Conservation (phyloP, 106 monocot genomes). For the Narthecium ossifragum region DNA sequence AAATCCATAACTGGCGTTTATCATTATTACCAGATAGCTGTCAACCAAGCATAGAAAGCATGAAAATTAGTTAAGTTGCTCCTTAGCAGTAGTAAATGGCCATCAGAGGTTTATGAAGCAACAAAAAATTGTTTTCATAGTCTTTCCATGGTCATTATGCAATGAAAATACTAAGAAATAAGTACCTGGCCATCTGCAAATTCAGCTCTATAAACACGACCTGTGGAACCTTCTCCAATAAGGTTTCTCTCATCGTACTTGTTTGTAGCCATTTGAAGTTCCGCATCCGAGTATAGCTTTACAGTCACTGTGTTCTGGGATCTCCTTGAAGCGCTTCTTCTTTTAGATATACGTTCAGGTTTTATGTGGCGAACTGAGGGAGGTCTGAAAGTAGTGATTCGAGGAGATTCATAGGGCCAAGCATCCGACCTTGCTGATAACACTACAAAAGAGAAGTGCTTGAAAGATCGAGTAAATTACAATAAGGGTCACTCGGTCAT, state of each 20-base stretch:
- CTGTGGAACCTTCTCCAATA: conserved; percentile 45
- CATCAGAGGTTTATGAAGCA: no score
- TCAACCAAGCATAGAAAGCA: no score
- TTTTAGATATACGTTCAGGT: conserved; percentile 23
- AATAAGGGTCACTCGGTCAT: no score
- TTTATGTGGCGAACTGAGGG: conserved; percentile 18
- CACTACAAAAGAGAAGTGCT: conserved; percentile 14
- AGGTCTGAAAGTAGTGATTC: not conserved
- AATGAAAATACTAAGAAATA: no score
- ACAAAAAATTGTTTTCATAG: no score
- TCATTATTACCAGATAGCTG: no score
- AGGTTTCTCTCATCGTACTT: conserved; percentile 34
- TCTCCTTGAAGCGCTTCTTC: conserved; percentile 32
- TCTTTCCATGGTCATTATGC: no score
- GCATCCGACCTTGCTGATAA: conserved; percentile 10
- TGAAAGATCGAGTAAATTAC: no score
- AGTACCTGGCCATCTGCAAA: conserved; percentile 62
- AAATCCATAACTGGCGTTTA: no score
- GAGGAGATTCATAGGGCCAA: conserved; percentile 9
- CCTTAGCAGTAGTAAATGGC: no score
- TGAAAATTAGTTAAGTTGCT: no score
- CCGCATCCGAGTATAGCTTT: conserved; percentile 43
- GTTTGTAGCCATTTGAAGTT: conserved; percentile 48
- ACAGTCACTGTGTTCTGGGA: conserved; percentile 8
- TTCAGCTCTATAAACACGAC: conserved; percentile 44